These are phyloP conservation scores for Piloderma croceum DNA, from an alignment of 768 basidiomycete genomes.

Conservation along the genomic window DNA sequence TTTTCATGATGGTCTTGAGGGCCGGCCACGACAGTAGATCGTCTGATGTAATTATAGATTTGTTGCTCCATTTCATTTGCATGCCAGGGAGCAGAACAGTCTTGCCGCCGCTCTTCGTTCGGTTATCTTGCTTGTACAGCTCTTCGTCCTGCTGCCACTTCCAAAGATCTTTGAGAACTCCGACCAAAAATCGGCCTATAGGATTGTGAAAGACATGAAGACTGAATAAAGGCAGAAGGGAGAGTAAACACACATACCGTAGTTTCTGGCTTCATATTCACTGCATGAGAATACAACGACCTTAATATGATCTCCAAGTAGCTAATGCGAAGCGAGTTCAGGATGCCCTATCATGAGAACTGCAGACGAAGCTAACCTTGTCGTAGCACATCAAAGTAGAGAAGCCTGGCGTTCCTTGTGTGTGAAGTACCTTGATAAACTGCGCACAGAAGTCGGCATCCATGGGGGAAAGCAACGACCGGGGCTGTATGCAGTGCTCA, in stretches of 20 bases:
- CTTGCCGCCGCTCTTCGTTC: slow-evolving; percentile 58
- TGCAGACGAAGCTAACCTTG: slow-evolving; percentile 42
- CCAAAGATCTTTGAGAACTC: slow-evolving; percentile 70
- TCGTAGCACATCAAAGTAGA: slow-evolving; percentile 82
- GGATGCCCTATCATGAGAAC: neutral
- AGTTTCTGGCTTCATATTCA: slow-evolving; percentile 93
- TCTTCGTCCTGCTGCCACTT: slow-evolving; percentile 78
- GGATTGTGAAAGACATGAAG: slow-evolving; percentile 1
- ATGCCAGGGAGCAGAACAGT: slow-evolving; percentile 64
- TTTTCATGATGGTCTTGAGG: slow-evolving; percentile 66
- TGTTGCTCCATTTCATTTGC: slow-evolving; percentile 46
- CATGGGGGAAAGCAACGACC: slow-evolving; percentile 90
- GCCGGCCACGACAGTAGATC: slow-evolving; percentile 64
- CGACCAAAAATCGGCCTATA: slow-evolving; percentile 80
- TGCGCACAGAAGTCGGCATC: slow-evolving; percentile 94
- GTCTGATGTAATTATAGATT: slow-evolving; percentile 36
- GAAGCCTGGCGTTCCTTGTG: slow-evolving; percentile 85
- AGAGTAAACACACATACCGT: slow-evolving; percentile 47
- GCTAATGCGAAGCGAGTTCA: slow-evolving; percentile 36
- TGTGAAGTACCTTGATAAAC: slow-evolving; percentile 83
- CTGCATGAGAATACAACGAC: slow-evolving; percentile 88
- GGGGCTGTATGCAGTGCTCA: slow-evolving; percentile 90
- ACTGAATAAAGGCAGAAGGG: slow-evolving; percentile 1
- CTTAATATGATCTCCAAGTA: slow-evolving; percentile 80
- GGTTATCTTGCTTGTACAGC: slow-evolving; percentile 65